These are phyloP conservation scores for Hebeloma cylindrosporum DNA, from an alignment of 768 basidiomycete species.

Conservation along the genomic window DNA sequence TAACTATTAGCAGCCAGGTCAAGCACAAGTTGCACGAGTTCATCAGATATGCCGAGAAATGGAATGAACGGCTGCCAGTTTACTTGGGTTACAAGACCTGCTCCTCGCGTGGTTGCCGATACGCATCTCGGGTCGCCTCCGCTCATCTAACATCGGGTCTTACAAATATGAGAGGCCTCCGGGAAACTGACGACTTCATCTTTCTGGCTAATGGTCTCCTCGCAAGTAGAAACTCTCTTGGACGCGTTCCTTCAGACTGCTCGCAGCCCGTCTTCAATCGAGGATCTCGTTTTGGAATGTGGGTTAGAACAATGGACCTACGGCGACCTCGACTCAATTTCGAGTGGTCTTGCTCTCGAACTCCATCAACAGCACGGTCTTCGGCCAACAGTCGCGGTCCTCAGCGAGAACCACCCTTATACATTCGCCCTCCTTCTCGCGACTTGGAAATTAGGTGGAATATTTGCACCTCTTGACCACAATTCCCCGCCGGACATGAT, in stretches of 20 bases:
- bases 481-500: constrained; percentile 27
- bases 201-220: background rate
- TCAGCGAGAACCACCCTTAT: constrained; percentile 31
- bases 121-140: no score
- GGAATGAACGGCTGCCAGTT: no score
- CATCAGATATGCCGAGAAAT: no score
- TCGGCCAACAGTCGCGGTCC: constrained; percentile 22
- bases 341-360: constrained; percentile 25
- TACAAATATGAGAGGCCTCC: background rate
- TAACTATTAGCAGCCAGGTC: no score
- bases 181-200: background rate
- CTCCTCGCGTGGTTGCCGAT: no score
- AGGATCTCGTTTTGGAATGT: constrained; percentile 21
- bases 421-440: constrained; percentile 26
- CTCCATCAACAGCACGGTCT: constrained; percentile 18
- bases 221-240: constrained; percentile 4
- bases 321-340: constrained; percentile 27
- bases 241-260: constrained; percentile 16
- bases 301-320: constrained; percentile 29
- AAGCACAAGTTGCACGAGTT: no score
- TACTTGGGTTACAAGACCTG: no score
- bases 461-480: constrained; percentile 27
- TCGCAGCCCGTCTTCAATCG: constrained; percentile 7
- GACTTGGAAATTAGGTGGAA: constrained; percentile 31
- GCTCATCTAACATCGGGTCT: background rate